phyloP scores from a whole-genome alignment of 306 rosid species.

The Senna tora region DNA sequence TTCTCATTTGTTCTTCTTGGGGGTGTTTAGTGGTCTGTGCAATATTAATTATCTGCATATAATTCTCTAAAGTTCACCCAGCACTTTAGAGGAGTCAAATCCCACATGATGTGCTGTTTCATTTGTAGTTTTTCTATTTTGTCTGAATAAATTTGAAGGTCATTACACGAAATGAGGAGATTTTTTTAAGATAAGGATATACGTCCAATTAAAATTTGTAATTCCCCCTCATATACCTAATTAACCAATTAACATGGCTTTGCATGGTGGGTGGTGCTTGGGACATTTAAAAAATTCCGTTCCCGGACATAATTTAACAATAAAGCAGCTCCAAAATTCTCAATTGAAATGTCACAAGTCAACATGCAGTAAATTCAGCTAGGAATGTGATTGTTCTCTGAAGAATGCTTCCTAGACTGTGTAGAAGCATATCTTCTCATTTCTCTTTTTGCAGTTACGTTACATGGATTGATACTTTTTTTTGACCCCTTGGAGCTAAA shows the following conservation, averaged over 20 bases:
- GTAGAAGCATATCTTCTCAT: background rate
- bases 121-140: slow-evolving; percentile 26
- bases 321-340: background rate
- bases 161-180: background rate
- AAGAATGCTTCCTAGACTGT: background rate
- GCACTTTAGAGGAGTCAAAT: background rate
- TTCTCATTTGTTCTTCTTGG: background rate
- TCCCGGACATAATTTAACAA: background rate
- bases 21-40: background rate
- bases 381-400: slow-evolving; percentile 8
- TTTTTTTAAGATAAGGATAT: slow-evolving; percentile 4
- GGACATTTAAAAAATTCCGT: background rate
- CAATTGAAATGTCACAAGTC: background rate
- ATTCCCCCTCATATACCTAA: background rate
- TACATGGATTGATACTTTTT: background rate
- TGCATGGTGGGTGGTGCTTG: slow-evolving; percentile 23
- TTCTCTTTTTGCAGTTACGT: slow-evolving; percentile 1
- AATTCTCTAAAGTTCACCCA: background rate
- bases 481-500: background rate
- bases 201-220: background rate
- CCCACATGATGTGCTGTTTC: slow-evolving; percentile 19
- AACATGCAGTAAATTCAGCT: too few relatives aligned
- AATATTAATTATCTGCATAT: background rate
- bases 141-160: slow-evolving; percentile 24
- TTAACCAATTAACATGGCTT: background rate